These are phyloP conservation scores for Aspergillus cavernicola DNA, from an alignment of 495 filamentous ascomycete species.

Conservation along the genomic window DNA sequence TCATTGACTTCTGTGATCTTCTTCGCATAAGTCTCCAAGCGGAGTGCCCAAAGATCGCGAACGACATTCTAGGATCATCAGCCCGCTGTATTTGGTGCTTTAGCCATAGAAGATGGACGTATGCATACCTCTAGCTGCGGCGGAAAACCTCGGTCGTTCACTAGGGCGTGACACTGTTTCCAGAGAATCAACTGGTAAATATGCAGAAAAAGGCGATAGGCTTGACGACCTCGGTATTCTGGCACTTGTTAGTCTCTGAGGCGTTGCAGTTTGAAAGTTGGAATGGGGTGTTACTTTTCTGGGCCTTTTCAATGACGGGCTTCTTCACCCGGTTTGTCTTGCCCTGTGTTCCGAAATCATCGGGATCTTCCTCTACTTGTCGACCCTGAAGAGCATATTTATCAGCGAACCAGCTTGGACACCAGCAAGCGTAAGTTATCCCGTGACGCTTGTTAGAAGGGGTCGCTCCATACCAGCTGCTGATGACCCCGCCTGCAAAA, in stretches of 20 bases:
- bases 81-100: neutral
- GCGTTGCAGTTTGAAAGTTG: slow-evolving; percentile 6
- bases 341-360: slow-evolving; percentile 66
- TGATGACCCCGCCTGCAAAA: slow-evolving; percentile 65
- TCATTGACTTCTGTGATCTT: slow-evolving; percentile 35
- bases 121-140: slow-evolving; percentile 53
- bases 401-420: neutral
- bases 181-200: slow-evolving; percentile 79
- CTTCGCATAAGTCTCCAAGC: slow-evolving; percentile 48
- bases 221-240: slow-evolving; percentile 59
- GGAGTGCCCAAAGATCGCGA: slow-evolving; percentile 67
- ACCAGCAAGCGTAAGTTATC: neutral
- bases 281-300: slow-evolving; percentile 37
- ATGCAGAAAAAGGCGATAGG: slow-evolving; percentile 74
- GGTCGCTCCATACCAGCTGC: slow-evolving; percentile 46
- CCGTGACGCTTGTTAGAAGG: neutral
- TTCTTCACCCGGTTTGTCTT: slow-evolving; percentile 53
- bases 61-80: slow-evolving; percentile 44
- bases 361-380: slow-evolving; percentile 69
- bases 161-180: slow-evolving; percentile 65
- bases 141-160: slow-evolving; percentile 59
- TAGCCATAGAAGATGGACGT: neutral
- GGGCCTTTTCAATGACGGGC: slow-evolving; percentile 47
- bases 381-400: slow-evolving; percentile 26
- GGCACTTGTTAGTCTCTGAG: slow-evolving; percentile 15